These are phyloP conservation scores for Eucalyptus camaldulensis DNA, from an alignment of 345 rosid genomes.

Conservation along the genomic window DNA sequence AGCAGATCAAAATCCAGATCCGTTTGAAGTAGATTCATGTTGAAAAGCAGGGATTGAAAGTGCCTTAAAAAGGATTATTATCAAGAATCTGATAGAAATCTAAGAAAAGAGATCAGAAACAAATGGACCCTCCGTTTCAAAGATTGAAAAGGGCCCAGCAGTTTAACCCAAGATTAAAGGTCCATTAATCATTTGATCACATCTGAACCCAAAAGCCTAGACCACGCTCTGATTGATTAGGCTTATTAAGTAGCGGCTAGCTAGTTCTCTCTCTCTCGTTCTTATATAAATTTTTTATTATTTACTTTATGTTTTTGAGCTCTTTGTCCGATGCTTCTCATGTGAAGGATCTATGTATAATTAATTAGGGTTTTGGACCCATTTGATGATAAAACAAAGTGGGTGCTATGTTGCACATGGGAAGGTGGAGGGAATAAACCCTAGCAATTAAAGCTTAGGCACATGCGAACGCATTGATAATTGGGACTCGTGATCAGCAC, in stretches of 20 bases:
- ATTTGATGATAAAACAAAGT: neutral
- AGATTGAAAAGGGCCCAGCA: neutral
- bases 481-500: conserved; percentile 4
- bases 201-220: neutral
- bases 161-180: neutral
- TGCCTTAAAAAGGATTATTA: neutral
- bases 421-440: neutral
- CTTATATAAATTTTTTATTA: neutral
- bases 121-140: neutral
- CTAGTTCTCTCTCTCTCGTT: neutral
- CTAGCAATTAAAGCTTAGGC: neutral
- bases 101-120: neutral
- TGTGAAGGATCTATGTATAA: neutral
- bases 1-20: neutral
- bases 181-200: neutral
- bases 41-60: neutral
- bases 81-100: neutral
- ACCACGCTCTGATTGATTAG: neutral
- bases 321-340: neutral
- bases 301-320: neutral
- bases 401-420: conserved; percentile 5
- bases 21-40: neutral
- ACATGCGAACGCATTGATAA: conserved; percentile 12
- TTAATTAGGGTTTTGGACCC: neutral
- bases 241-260: neutral